Base-by-base conservation (phyloP, 2,329 filamentous ascomycete species). In the Cladobotryum mycophilum region DNA sequence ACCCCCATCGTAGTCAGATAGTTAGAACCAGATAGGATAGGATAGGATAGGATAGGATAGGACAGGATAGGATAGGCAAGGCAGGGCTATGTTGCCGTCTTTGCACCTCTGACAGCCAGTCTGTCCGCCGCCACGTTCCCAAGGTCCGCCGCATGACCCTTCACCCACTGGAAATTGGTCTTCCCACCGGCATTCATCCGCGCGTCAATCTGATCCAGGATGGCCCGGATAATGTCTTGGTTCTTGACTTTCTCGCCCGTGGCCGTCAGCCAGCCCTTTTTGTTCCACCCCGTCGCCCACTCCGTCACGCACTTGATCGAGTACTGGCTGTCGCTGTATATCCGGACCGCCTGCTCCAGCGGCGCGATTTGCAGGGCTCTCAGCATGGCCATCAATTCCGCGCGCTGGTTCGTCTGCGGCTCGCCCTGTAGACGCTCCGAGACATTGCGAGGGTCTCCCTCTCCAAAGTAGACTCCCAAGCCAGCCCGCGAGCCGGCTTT, bases 351-450 rank as follows among this genome's bases (percentile, higher is more conserved):
- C 51, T 86, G 78, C 52, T 84, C 76, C 14, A 79, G 70, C 1
- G 88, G 84, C 2, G 85, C 82, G 42, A 85, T 80, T 61, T 96
- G 83, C 18, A 97, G 76, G 1, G 91, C 91, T 51, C 91, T 86
- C 30, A 88, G 75, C 55, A 97, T 86, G 7, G 90, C 93, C 20
- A 88, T 91, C 52, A 99, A 75, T 71, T 99, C 93, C n/a, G 92
- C 93, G 3, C 93, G 87, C 67, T 97, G 89, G 65, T 99, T 99
- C 1, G 93, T 97, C 69, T 97, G 93, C 9, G 77, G 75, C 14
- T 78, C 74, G 46, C 89, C 89, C 47, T 76, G 70, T 2, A 96
- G 79, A 4, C 84, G 82, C 68, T 95, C 90, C 12, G 88, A 88
- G 20, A 95, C 65, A 63, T 84, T 85, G 56, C 82, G 75, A 25